phyloP scores from a whole-genome alignment of 345 rosid species.

The Reutealis trisperma region DNA sequence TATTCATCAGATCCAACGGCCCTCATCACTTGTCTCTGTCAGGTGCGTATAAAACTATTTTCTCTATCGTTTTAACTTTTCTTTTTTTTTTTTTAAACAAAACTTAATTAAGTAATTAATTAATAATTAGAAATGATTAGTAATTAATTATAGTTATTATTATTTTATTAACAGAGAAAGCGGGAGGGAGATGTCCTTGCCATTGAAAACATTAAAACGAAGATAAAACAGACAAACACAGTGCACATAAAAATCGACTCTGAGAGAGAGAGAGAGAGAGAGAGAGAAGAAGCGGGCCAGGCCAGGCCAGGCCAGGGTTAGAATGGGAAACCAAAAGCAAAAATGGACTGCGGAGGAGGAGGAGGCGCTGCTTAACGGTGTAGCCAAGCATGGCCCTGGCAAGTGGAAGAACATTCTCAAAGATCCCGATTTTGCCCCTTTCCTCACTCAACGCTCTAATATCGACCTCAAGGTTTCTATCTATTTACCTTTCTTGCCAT shows the following conservation, averaged over 20 bases:
- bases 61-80: too few species aligned
- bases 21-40: too few species aligned
- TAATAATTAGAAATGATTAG: too few species aligned
- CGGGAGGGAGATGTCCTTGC: not conserved
- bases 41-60: too few species aligned
- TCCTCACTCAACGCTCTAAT: conserved; percentile 68
- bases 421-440: conserved; percentile 67
- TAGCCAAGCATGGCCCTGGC: conserved; percentile 74
- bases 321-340: conserved; percentile 85
- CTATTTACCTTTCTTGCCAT: not conserved
- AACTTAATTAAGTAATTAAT: too few species aligned
- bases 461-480: conserved; percentile 80
- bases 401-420: conserved; percentile 84
- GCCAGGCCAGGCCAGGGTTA: not conserved
- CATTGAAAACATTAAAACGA: not conserved
- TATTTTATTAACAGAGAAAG: not conserved
- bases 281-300: not conserved
- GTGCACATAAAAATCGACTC: not conserved
- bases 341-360: conserved; percentile 88
- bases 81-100: too few species aligned
- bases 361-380: conserved; percentile 68
- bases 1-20: too few species aligned
- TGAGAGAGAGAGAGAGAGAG: not conserved
- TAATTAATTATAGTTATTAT: too few species aligned
- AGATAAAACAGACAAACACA: not conserved